phyloP scores from a whole-genome alignment of 75 land plant species.

The Chamaecyparis obtusa region DNA sequence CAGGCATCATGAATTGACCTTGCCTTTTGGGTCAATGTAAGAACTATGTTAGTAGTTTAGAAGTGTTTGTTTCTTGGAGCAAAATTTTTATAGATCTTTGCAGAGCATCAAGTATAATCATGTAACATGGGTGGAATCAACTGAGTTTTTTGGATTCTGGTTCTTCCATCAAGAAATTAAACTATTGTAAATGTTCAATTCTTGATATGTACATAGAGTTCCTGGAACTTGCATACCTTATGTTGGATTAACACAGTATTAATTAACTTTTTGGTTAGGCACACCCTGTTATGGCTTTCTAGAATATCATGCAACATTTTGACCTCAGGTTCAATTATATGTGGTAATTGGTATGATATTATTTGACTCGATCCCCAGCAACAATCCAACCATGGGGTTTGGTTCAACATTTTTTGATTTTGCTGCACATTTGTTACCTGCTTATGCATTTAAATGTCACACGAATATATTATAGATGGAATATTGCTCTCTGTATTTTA shows the following conservation, averaged over 20 bases:
- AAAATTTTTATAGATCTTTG: not conserved
- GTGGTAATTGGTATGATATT: not conserved
- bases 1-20: not conserved
- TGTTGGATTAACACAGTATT: not conserved
- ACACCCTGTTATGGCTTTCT: not conserved
- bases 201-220: not conserved
- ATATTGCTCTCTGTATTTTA: not conserved
- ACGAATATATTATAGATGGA: not conserved
- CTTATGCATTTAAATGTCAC: not conserved
- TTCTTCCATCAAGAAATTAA: not conserved
- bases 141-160: not conserved
- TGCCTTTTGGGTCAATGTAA: not conserved
- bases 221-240: not conserved
- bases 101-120: not conserved
- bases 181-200: not conserved
- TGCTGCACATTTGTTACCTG: not conserved
- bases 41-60: not conserved
- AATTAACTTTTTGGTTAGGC: not conserved
- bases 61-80: not conserved
- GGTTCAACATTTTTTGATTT: not conserved
- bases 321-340: not conserved
- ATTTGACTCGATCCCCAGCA: not conserved
- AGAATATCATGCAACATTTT: not conserved
- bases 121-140: not conserved
- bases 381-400: not conserved